Evolutionary conservation across 1,139 yeast genomes (phyloP), one percentile per base, ranked within the genome.

Genomic region (Yamadazyma oceani): DNA sequence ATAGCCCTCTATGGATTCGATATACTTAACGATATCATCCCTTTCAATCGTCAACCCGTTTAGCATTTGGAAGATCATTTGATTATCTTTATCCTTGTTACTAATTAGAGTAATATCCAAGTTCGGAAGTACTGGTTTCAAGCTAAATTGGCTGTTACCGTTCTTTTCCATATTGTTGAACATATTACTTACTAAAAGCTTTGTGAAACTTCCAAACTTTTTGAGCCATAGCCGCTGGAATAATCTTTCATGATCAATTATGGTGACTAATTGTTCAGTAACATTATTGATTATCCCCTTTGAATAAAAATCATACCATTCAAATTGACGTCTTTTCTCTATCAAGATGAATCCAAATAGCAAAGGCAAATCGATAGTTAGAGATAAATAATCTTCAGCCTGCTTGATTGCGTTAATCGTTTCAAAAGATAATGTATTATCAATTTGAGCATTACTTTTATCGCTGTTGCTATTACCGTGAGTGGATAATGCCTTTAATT

Each of bases 291-390:
- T 73, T 1, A 78, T 55, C 1, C 73, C 72, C 39, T 73, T 71
- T 30, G 84, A 59, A 35, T 75, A 75, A 44, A 69, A 69, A 35
- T 72, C 72, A 17, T 73, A 64, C 94, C 95, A 87, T 45, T 79
- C 80, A 31, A 66, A 64, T 44, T 92, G 81, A 37, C 95, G 73
- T 39, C 85, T 61, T 34, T 69, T 70, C 51, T 90, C 96, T 31
- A 89, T 74, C 17, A 87, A 55, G 55, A 82, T 72, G 21, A 85
- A 74, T 1, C 97, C 97, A 55, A 86, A 87, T 1, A 88, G 62
- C 28, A 87, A 62, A 0, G 97, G 97, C 36, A 89, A 57, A 54
- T 88, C 96, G 13, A 82, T 73, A 2, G 87, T 81, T 12, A 75
- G 53, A 1, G 81, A 71, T 11, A 78, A 55, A 38, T 65, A 63